These are phyloP conservation scores for Debaryomyces robertsiae DNA, from an alignment of 1,139 yeast species.

Conservation along the genomic window DNA sequence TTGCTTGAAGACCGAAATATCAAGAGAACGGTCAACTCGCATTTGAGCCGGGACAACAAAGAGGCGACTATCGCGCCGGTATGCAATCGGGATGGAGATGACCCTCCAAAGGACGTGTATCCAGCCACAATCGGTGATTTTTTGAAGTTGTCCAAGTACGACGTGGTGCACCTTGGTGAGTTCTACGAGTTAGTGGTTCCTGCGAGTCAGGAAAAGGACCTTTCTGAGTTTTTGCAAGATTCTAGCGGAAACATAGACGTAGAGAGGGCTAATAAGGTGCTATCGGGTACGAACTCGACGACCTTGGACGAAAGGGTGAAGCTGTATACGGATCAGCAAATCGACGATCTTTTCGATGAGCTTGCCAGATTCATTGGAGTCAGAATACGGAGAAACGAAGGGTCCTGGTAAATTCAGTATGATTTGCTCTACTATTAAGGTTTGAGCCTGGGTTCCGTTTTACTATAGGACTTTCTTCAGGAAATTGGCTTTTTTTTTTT, in stretches of 20 bases:
- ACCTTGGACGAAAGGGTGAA: constrained; percentile 42
- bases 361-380: constrained; percentile 73
- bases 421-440: neutral
- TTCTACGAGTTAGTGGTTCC: constrained; percentile 72
- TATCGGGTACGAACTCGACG: constrained; percentile 27
- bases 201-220: constrained; percentile 47
- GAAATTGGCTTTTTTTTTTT: too few species aligned
- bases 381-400: constrained; percentile 51
- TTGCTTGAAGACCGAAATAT: constrained; percentile 66
- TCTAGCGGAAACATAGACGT: constrained; percentile 29
- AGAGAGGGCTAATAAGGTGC: constrained; percentile 37
- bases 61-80: constrained; percentile 27
- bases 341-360: constrained; percentile 58
- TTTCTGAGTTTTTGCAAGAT: constrained; percentile 50
- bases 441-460: too few species aligned
- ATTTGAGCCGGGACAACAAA: constrained; percentile 17
- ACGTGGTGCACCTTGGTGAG: constrained; percentile 56
- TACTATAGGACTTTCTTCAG: too few species aligned
- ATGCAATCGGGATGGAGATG: constrained; percentile 73
- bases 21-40: constrained; percentile 56
- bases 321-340: constrained; percentile 29
- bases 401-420: constrained; percentile 51
- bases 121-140: constrained; percentile 66
- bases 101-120: constrained; percentile 53
- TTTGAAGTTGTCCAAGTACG: constrained; percentile 42